Evolutionary conservation across 495 filamentous ascomycete genomes (phyloP), one percentile per base, ranked within the genome.

Genomic region (Penicillium paxilli): DNA sequence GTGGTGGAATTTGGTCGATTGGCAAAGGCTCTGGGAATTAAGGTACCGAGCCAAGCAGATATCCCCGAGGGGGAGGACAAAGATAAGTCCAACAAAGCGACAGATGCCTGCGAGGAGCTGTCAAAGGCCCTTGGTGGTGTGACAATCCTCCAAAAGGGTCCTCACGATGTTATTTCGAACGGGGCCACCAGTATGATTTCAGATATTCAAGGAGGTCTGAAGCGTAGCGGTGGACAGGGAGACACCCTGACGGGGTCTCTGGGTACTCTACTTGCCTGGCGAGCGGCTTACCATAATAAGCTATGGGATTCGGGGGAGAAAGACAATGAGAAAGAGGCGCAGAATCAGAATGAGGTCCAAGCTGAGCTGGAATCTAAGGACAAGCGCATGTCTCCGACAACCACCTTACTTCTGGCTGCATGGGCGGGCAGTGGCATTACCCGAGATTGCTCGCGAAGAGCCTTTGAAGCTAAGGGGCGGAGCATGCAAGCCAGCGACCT

Each of bases 401-500:
- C 96, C 71, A 80, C 87, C 48, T 68, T 96, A 55, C 79, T 86
- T 26, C 70, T 96, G 57, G 88, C 85, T 19, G 95, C 90, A 12
- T 96, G 86, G 80, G 92, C 89, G 0, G 94, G 92, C 11, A 90
- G 88, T 53, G 81, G 86, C 20, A 81, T 98, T 55, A 98, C 94
- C 30, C 82, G 95, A 71, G 92, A 96, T 63, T 96, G 90, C 66
- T 97, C 93, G 30, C 80, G 92, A 48, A 72, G 91, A 55, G 94
- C 94, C 4, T 98, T 94, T 65, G 78, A 82, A 57, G 89, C 93
- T 64, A 90, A 87, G 54, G 94, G 94, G 4, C 82, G 94, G 59
- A 91, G 89, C 64, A 74, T 98, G 65, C 94, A 98, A 75, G 94
- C 94, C 1, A 91, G 89, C 67, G 94, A 98, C 72, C 77, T 98